Evolutionary conservation across 306 rosid species (phyloP), one percentile per base, ranked within the genome.

Genomic region (Quercus berberidifolia): DNA sequence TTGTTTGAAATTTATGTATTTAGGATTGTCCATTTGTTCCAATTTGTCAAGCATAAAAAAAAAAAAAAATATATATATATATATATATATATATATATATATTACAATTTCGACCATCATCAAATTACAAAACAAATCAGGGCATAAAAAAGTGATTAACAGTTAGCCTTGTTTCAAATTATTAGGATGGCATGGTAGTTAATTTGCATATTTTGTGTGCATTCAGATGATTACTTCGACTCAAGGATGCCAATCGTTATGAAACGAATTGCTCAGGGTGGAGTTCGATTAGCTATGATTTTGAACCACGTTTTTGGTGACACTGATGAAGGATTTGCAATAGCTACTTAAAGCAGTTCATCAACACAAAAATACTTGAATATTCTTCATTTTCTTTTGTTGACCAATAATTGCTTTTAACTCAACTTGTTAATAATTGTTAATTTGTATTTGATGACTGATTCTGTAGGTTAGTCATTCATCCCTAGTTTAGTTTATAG

Each of bases 241-340:
- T 85, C 98, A 35, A 93, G 98, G 86, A 83, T 90, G 89, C 96
- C 99, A 28, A 78, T 75, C 28, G 92, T 92, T 5, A 88, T 88
- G 97, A 87, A 95, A 86, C 83, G 98, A 76, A 82, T 95, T 6
- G 98, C 97, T 60, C 94, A 92, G 82, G 99, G 98, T 15, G 99
- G 98, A 79, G 88, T 92, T 78, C 90, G 99, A 75, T 86, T 95
- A 68, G 96, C 97, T 31, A 90, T 89, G 90, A 80, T 95, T 78
- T 74, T 95, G 51, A 95, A 95, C 78, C 83, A 82, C 51, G 94
- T 84, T 18, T 90, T 91, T 60, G 86, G 87, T 58, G 74, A 76
- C 43, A 43, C 85, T 18, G 73, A 83, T 12, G 77, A 85, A 76
- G 96, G 86, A 84, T 88, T 85, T 73, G 87, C 76, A 26, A 30